Evolutionary conservation across 129 eudicot genomes (phyloP), one percentile per base, ranked within the genome.

Genomic region (Arctium lappa): DNA sequence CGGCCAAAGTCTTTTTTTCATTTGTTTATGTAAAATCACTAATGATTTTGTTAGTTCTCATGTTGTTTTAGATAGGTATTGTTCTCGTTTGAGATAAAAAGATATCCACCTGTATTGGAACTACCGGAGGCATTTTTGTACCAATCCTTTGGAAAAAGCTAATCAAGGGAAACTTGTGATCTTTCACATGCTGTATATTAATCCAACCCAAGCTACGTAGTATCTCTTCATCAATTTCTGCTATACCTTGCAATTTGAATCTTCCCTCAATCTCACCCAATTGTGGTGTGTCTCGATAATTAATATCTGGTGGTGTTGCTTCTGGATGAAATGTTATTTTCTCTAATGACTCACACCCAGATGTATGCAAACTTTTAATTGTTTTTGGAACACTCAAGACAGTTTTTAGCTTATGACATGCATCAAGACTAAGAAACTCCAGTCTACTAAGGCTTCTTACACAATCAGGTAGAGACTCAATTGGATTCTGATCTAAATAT

Each of bases 401-500:
- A 3, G 76, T 42, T 68, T 84, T 80, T 6, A 84, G 72, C 3
- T 22, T 22, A 66, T 10, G 9, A 30, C 86, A 76, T 15, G 8
- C 9, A 6, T 3, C 2, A 65, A 83, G 76, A 5, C 6, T 1
- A 0, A 60, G 81, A 65, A 0, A 48, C 32, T 81, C 53, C 31
- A 85, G 74, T 78, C 44, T 69, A 15, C 37, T 10, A 66, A 48
- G 88, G 56, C 72, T 68, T 81, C 60, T 85, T 29, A 70, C 33
- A 37, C 79, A 81, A n/a, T 86, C 76, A 0, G 88, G 88, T 11
- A 86, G 75, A 6, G 75, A 70, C 10, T 33, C 5, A 31, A 81
- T 81, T 40, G 72, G 88, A 63, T 81, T 81, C 12, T 11, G 69
- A 33, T 33, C 65, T 36, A 86, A 69, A 77, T 76, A 0, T 12